Percentiles rank a stretch among this genome's conserved stretches.
phyloP scores from a whole-genome alignment of 176 grass and related monocot species.

The Tuctoria greenei region DNA sequence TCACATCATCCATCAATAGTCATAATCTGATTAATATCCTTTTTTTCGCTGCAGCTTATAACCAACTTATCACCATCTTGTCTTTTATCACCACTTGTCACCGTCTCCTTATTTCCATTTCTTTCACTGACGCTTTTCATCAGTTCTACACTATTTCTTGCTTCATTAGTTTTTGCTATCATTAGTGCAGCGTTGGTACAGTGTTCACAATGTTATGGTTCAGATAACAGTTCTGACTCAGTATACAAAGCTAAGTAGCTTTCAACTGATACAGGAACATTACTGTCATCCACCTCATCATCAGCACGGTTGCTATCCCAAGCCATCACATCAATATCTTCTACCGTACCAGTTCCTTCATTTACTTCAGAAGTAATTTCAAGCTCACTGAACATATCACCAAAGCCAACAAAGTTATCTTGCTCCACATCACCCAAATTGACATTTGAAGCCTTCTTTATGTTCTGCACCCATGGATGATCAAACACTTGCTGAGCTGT shows the following conservation, averaged over 20 bases:
- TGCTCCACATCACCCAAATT: slow-evolving; percentile 45
- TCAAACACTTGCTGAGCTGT: slow-evolving; percentile 86
- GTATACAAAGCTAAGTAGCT: slow-evolving; percentile 85
- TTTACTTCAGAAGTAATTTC: slow-evolving; percentile 70
- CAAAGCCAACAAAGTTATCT: slow-evolving; percentile 75
- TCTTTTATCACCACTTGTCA: slow-evolving; percentile 33
- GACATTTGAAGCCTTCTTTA: no score
- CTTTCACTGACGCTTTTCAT: slow-evolving; percentile 32
- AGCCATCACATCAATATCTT: slow-evolving; percentile 67
- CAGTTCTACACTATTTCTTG: slow-evolving; percentile 27
- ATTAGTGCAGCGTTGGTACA: slow-evolving; percentile 45
- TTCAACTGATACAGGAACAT: slow-evolving; percentile 67
- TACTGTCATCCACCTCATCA: slow-evolving; percentile 81
- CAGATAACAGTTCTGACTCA: slow-evolving; percentile 66
- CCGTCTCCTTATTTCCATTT: slow-evolving; percentile 42
- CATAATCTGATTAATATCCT: slow-evolving; percentile 53
- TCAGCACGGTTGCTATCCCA: slow-evolving; percentile 67
- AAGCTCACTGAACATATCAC: slow-evolving; percentile 86
- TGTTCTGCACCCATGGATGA: no score
- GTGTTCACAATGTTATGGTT: slow-evolving; percentile 63
- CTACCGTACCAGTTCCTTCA: slow-evolving; percentile 44
- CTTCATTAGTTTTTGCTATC: neutral
- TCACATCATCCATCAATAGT: slow-evolving; percentile 34
- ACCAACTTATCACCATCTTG: slow-evolving; percentile 30
- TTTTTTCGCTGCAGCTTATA: slow-evolving; percentile 29